These are phyloP conservation scores for Neoascochyta sp. DNA, from an alignment of 2,329 filamentous ascomycete species.

Conservation along the genomic window DNA sequence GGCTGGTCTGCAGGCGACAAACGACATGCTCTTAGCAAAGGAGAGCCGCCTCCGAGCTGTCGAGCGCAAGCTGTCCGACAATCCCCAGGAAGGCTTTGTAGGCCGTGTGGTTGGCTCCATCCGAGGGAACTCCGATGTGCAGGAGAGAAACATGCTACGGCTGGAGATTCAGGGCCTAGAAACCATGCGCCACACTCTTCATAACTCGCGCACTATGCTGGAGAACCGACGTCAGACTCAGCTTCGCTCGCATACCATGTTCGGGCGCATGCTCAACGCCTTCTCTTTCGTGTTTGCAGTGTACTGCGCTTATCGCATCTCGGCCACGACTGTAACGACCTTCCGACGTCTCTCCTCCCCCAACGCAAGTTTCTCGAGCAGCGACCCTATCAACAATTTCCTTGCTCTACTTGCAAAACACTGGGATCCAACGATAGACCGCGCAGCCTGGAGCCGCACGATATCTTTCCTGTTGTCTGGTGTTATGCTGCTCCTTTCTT, in stretches of 20 bases:
- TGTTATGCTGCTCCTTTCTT: slow-evolving; percentile 75
- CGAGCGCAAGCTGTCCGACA: slow-evolving; percentile 59
- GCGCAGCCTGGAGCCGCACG: slow-evolving; percentile 76
- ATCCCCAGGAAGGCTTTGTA: slow-evolving; percentile 58
- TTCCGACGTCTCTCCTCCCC: slow-evolving; percentile 57
- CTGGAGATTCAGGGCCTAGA: slow-evolving; percentile 77
- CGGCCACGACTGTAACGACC: slow-evolving; percentile 66
- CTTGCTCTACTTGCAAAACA: slow-evolving; percentile 76
- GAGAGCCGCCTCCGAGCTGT: slow-evolving; percentile 67
- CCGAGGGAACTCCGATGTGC: slow-evolving; percentile 57
- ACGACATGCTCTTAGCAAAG: slow-evolving; percentile 75
- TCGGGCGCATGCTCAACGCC: slow-evolving; percentile 63
- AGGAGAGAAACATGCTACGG: slow-evolving; percentile 55
- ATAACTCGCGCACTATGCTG: slow-evolving; percentile 61
- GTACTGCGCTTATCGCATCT: slow-evolving; percentile 82
- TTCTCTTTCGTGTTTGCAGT: slow-evolving; percentile 67
- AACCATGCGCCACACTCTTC: slow-evolving; percentile 71
- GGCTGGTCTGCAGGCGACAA: slow-evolving; percentile 71
- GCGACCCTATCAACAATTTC: slow-evolving; percentile 80
- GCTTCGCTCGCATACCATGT: slow-evolving; percentile 61
- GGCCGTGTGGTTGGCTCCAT: slow-evolving; percentile 71
- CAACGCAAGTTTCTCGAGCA: slow-evolving; percentile 58
- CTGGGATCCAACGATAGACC: slow-evolving; percentile 79
- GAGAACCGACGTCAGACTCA: slow-evolving; percentile 61
- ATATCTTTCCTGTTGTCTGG: slow-evolving; percentile 81